Base-by-base conservation (phyloP, 2,329 filamentous ascomycete genomes). In the Penicillium sclerotiorum region DNA sequence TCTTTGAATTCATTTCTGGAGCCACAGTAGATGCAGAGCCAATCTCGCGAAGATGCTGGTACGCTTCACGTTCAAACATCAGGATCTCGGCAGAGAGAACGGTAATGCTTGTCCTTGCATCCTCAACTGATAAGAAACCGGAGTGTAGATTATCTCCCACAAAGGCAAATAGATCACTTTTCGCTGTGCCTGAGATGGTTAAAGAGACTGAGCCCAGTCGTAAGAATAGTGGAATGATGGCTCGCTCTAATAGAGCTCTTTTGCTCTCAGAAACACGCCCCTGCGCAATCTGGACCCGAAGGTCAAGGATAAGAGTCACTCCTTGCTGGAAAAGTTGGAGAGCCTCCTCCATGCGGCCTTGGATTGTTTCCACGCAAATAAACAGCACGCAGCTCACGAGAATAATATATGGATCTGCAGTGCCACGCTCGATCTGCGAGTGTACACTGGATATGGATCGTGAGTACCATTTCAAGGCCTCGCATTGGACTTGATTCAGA, bases 381-480 rank as follows among this genome's bases (percentile, higher is more conserved):
- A 63, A 66, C 9, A 67, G 45, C 1, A 62, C 47, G 22, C 64
- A 67, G 11, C 45, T 67, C 3, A 67, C 54, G 23, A 67, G 48
- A 8, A 57, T 59, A 20, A 63, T 49, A 22, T 62, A 60, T 7
- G 50, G 52, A 25, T 62, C 58, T 8, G 56, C 35, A 4, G 30
- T 41, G 2, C 62, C 63, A 15, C 54, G 49, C 23, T 59, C 55
- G 23, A 67, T 63, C 17, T 57, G 46, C 32, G 43, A 50, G 8
- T 62, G 58, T n/a, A 66, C 41, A 5, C 47, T 38, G 18, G 56
- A 57, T 28, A 67, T 53, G 1, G 64, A 63, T 30, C 64, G 64
- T 5, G 60, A 60, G 45, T 67, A 67, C 64, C 64, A 67, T 32
- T 25, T 43, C 43, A 66, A 33, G 1, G 64, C 63, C n/a, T 62